phyloP scores from a whole-genome alignment of 2,329 filamentous ascomycete genomes.

The Hirsutella thompsonii region DNA sequence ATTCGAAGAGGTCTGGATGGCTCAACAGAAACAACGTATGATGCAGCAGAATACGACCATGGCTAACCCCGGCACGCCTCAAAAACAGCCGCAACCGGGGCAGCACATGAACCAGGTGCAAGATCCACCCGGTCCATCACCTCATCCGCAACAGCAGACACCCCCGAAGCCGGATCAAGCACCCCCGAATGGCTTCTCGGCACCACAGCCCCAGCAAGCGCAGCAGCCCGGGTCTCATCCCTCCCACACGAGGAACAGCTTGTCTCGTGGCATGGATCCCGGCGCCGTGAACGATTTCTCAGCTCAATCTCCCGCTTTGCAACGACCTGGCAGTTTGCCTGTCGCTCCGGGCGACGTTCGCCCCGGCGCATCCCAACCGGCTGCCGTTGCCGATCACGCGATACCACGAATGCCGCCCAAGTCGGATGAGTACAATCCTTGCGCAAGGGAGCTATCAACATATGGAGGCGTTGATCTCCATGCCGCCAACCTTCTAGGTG shows the following conservation, averaged over 20 bases:
- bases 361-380: slow-evolving; percentile 9
- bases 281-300: slow-evolving; percentile 24
- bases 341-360: slow-evolving; percentile 22
- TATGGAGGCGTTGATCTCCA: slow-evolving; percentile 64
- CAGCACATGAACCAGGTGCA: slow-evolving; percentile 18
- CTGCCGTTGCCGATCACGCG: slow-evolving; percentile 13
- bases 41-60: slow-evolving; percentile 28
- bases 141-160: slow-evolving; percentile 18
- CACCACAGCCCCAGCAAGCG: slow-evolving; percentile 14
- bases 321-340: slow-evolving; percentile 27
- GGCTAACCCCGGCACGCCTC: slow-evolving; percentile 9
- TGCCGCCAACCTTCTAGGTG: slow-evolving; percentile 49
- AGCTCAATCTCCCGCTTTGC: slow-evolving; percentile 31
- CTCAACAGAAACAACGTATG: slow-evolving; percentile 40
- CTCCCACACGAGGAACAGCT: slow-evolving; percentile 34
- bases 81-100: slow-evolving; percentile 26
- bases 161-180: slow-evolving; percentile 28
- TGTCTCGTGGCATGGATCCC: slow-evolving; percentile 37
- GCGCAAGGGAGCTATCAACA: slow-evolving; percentile 38
- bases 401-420: slow-evolving; percentile 28
- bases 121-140: slow-evolving; percentile 17
- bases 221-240: slow-evolving; percentile 5
- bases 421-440: slow-evolving; percentile 42
- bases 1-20: slow-evolving; percentile 60
- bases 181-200: slow-evolving; percentile 23